phyloP scores from a whole-genome alignment of 495 filamentous ascomycete genomes.

The Peziza echinospora region DNA sequence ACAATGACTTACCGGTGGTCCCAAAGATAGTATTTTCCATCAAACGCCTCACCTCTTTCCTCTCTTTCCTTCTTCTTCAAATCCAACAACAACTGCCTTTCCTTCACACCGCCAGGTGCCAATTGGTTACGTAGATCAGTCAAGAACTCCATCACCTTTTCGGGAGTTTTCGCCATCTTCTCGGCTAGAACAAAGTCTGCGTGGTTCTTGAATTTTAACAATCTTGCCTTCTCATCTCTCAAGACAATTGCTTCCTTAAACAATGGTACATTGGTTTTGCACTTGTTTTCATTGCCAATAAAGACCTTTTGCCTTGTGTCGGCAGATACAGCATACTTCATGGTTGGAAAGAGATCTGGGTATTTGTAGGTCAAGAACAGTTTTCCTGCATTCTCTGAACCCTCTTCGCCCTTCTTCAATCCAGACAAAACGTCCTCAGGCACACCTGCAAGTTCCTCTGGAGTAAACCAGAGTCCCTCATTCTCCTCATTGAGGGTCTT shows the following conservation, averaged over 20 bases:
- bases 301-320: conserved; percentile 34
- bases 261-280: conserved; percentile 62
- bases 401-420: conserved; percentile 45
- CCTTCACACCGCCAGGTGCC: conserved; percentile 52
- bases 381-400: conserved; percentile 37
- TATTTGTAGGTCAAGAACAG: conserved; percentile 39
- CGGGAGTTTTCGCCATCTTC: conserved; percentile 89
- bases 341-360: conserved; percentile 36
- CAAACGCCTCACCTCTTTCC: conserved; percentile 32
- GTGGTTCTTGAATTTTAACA: conserved; percentile 82
- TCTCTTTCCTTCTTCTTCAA: conserved; percentile 63
- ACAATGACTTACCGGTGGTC: conserved; percentile 35
- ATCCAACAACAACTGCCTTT: conserved; percentile 46
- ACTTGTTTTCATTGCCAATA: conserved; percentile 52
- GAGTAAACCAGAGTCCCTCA: conserved; percentile 36
- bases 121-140: conserved; percentile 56
- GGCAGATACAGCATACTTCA: conserved; percentile 35
- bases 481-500: conserved; percentile 43
- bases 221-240: conserved; percentile 76
- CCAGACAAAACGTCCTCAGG: conserved; percentile 32
- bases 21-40: conserved; percentile 78
- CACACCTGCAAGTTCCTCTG: conserved; percentile 36
- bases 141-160: conserved; percentile 69
- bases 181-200: conserved; percentile 80
- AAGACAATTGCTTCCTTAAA: conserved; percentile 75